These are phyloP conservation scores for Populus tremula DNA, from an alignment of 345 rosid genomes.

Conservation along the genomic window DNA sequence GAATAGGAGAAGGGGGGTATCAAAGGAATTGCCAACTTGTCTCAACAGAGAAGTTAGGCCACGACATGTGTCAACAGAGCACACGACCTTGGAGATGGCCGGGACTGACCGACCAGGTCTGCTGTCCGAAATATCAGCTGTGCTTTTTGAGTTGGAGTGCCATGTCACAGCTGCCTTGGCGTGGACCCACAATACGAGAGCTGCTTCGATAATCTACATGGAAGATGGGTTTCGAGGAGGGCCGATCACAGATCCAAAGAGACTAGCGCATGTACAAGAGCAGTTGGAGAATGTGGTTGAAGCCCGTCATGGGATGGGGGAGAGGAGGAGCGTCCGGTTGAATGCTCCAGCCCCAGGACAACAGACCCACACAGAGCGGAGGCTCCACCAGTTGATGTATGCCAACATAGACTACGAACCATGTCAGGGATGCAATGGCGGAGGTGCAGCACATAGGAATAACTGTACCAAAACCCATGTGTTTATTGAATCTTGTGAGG, in stretches of 20 bases:
- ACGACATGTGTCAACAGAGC: conserved; percentile 51
- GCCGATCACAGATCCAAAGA: conserved; percentile 44
- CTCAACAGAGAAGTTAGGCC: conserved; percentile 52
- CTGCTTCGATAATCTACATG: conserved; percentile 65
- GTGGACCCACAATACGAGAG: conserved; percentile 77
- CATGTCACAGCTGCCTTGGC: conserved; percentile 62
- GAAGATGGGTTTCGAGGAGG: conserved; percentile 60
- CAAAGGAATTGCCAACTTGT: conserved; percentile 42
- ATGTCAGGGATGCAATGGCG: conserved; percentile 47
- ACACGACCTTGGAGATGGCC: conserved; percentile 73
- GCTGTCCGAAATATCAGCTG: conserved; percentile 75
- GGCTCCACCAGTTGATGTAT: conserved; percentile 85
- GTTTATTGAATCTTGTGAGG: conserved; percentile 58
- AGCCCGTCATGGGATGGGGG: conserved; percentile 60
- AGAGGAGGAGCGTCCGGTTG: conserved; percentile 51
- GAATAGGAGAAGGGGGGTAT: conserved; percentile 44
- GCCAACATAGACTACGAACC: conserved; percentile 56
- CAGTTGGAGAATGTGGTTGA: conserved; percentile 56
- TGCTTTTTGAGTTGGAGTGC: conserved; percentile 58
- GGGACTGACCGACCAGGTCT: conserved; percentile 77
- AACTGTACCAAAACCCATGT: conserved; percentile 59
- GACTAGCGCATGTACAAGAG: conserved; percentile 50
- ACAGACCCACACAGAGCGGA: conserved; percentile 65
- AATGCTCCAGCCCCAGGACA: conserved; percentile 42
- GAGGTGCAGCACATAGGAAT: conserved; percentile 37